Evolutionary conservation across 176 grass and related monocot genomes (phyloP).

Genomic region (Phoenix dactylifera): DNA sequence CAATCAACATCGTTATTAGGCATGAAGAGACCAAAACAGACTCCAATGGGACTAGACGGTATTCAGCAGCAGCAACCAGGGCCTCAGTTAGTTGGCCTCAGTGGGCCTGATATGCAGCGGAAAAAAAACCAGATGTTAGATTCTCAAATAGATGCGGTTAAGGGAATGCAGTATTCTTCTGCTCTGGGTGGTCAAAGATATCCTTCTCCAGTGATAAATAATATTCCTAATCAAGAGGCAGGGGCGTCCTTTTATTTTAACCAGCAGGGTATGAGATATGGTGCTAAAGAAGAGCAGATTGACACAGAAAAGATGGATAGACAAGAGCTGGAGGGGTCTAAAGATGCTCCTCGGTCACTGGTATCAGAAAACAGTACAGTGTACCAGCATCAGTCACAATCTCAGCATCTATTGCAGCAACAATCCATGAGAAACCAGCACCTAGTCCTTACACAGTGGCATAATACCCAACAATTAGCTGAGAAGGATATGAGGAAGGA

Average conservation of each 20-base stretch:
- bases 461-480: constrained; percentile 31
- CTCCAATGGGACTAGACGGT: constrained; percentile 45
- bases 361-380: constrained; percentile 39
- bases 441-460: constrained; percentile 41
- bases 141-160: constrained; percentile 40
- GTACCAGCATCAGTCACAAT: constrained; percentile 39
- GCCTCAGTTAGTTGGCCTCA: constrained; percentile 33
- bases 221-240: constrained; percentile 44
- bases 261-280: constrained; percentile 42
- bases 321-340: constrained; percentile 42
- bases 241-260: constrained; percentile 59
- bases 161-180: constrained; percentile 56
- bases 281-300: constrained; percentile 55
- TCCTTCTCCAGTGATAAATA: constrained; percentile 44
- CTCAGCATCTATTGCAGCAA: constrained; percentile 47
- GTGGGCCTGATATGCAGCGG: constrained; percentile 55
- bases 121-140: constrained; percentile 73
- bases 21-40: constrained; percentile 66
- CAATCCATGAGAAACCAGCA: constrained; percentile 36
- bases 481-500: constrained; percentile 78
- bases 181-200: constrained; percentile 63
- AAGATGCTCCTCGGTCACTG: constrained; percentile 44
- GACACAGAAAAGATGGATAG: constrained; percentile 16
- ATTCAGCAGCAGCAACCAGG: constrained; percentile 37
- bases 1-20: constrained; percentile 29